Percentiles rank a stretch among this genome's conserved stretches.
These are phyloP conservation scores for Paraphoma chrysanthemicola DNA, from an alignment of 2,329 filamentous ascomycete genomes.

Conservation along the genomic window DNA sequence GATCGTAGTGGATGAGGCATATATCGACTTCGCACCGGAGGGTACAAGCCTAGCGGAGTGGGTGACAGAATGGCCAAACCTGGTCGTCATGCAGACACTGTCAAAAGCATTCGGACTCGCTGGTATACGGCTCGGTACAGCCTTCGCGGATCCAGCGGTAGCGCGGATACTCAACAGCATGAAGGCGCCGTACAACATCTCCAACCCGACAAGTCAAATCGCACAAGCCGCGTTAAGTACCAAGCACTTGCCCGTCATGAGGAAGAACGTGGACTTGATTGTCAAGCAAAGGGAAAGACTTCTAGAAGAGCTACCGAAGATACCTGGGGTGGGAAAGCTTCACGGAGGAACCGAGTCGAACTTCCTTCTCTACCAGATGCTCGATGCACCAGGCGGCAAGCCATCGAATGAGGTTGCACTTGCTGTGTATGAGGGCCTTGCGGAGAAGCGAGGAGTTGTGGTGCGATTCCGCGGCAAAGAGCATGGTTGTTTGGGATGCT, in stretches of 20 bases:
- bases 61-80: conserved; percentile 90
- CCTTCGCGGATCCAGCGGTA: conserved; percentile 78
- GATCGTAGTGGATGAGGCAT: conserved; percentile 92
- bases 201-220: conserved; percentile 83
- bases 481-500: conserved; percentile 83
- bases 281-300: conserved; percentile 79
- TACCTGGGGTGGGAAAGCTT: conserved; percentile 81
- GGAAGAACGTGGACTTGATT: conserved; percentile 71
- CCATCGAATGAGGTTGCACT: conserved; percentile 82
- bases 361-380: conserved; percentile 89
- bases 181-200: conserved; percentile 96
- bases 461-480: conserved; percentile 95
- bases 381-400: conserved; percentile 70
- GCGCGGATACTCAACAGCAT: conserved; percentile 85
- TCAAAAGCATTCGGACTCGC: conserved; percentile 97
- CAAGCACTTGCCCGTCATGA: conserved; percentile 76
- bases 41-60: conserved; percentile 86
- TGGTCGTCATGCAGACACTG: conserved; percentile 98
- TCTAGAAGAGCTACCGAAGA: conserved; percentile 72
- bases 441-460: conserved; percentile 86
- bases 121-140: conserved; percentile 87
- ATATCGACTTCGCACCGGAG: conserved; percentile 89
- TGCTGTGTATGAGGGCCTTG: conserved; percentile 82
- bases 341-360: conserved; percentile 83
- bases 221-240: conserved; percentile 75